Percentiles rank a stretch among this genome's conserved stretches.
phyloP scores from a whole-genome alignment of 192 early-diverging fungal species.

The Thoreauomyces humboldtii region DNA sequence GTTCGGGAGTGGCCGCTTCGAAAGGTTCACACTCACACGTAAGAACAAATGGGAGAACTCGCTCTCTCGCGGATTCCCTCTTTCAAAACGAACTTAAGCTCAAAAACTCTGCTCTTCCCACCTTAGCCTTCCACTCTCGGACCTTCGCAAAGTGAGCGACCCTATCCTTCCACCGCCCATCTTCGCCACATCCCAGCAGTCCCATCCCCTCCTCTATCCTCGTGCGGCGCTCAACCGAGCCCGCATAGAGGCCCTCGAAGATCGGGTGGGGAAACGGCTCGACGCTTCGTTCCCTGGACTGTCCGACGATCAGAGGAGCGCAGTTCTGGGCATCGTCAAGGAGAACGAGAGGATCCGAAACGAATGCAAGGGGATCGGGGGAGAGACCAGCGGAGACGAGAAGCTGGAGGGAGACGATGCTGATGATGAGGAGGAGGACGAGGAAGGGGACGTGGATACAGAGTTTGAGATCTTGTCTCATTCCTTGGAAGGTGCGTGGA shows the following conservation, averaged over 20 bases:
- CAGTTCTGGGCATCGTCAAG: background rate
- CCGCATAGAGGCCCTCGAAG: background rate
- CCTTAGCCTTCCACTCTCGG: background rate
- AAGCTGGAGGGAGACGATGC: background rate
- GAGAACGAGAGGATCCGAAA: background rate
- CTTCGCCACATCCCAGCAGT: background rate
- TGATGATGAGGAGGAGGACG: background rate
- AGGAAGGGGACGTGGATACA: too few relatives aligned
- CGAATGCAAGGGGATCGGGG: background rate
- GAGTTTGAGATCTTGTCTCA: too few relatives aligned
- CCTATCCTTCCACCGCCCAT: background rate
- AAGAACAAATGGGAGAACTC: background rate
- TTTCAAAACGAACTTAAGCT: background rate
- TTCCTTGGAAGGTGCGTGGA: too few relatives aligned
- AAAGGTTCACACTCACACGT: background rate
- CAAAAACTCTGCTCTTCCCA: background rate
- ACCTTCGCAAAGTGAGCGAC: conserved; percentile 1
- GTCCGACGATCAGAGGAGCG: background rate
- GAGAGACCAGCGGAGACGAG: too few relatives aligned
- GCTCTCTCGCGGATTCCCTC: background rate
- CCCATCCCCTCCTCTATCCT: background rate
- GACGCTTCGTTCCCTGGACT: background rate
- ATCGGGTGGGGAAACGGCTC: background rate
- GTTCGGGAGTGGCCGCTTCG: conserved; percentile 2
- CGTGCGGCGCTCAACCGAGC: background rate